These are phyloP conservation scores for Colletotrichum sansevieriae DNA, from an alignment of 2,329 filamentous ascomycete species.

Conservation along the genomic window DNA sequence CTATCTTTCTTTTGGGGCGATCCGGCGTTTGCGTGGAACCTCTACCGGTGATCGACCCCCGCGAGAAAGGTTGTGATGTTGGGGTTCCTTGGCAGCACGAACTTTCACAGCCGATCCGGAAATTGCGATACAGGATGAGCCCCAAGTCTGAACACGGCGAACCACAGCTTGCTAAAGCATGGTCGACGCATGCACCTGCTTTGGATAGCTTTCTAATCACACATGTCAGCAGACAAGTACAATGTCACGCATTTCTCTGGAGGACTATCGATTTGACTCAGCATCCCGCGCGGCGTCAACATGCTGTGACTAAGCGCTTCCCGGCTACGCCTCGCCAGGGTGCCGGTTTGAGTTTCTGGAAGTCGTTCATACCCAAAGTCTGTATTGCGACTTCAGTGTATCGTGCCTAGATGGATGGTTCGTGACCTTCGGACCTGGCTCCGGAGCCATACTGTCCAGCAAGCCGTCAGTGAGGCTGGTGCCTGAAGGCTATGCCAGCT, in stretches of 20 bases:
- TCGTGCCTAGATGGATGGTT: background rate
- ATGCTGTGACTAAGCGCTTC: too few relatives aligned
- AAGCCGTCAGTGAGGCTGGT: background rate
- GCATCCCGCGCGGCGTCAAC: too few relatives aligned
- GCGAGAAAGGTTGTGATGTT: conserved; percentile 20
- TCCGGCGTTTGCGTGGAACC: conserved; percentile 10
- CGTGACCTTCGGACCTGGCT: conserved; percentile 5
- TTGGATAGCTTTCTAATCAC: too few relatives aligned
- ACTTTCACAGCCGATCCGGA: background rate
- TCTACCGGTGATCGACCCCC: conserved; percentile 10
- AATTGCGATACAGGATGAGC: background rate
- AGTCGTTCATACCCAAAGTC: too few relatives aligned
- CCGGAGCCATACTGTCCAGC: background rate
- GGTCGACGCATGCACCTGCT: too few relatives aligned
- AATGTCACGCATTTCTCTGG: too few relatives aligned
- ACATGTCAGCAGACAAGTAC: too few relatives aligned
- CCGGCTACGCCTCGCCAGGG: too few relatives aligned
- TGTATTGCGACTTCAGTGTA: too few relatives aligned
- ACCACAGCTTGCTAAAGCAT: too few relatives aligned
- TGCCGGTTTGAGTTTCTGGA: too few relatives aligned
- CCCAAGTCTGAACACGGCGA: background rate
- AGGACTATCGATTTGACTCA: too few relatives aligned
- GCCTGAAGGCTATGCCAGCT: conserved; percentile 6
- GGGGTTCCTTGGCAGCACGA: background rate
- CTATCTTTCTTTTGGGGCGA: background rate